phyloP scores from a whole-genome alignment of 257 asterid genomes.

The Apocynum venetum region DNA sequence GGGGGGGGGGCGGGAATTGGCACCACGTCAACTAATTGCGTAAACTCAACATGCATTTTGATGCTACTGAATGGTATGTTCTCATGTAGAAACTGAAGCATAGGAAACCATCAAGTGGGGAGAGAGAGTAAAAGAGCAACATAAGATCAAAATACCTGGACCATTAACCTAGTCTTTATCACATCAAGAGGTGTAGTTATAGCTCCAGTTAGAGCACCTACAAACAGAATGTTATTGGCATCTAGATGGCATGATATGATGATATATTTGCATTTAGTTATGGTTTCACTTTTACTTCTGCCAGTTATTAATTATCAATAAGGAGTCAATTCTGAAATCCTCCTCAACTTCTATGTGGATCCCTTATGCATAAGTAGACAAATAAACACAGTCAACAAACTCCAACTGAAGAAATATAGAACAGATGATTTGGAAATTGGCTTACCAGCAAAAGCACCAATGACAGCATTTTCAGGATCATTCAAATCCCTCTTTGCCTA shows the following conservation, averaged over 20 bases:
- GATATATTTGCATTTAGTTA: background rate
- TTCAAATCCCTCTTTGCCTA: conserved; percentile 93
- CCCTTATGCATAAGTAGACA: background rate
- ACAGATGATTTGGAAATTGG: conserved; percentile 5
- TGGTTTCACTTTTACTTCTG: background rate
- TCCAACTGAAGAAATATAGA: background rate
- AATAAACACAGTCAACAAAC: background rate
- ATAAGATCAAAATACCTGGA: conserved; percentile 58
- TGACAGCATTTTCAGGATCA: conserved; percentile 85
- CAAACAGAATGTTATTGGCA: background rate
- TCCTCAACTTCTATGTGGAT: background rate
- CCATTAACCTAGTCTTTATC: conserved; percentile 92
- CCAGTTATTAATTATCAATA: background rate
- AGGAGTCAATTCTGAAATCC: background rate
- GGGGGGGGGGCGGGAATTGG: conserved; percentile 4
- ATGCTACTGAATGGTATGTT: background rate
- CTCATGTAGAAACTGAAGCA: background rate
- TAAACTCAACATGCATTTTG: conserved; percentile 6
- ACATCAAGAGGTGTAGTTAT: conserved; percentile 96
- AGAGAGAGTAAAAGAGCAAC: background rate
- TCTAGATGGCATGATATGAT: background rate
- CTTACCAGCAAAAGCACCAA: conserved; percentile 96
- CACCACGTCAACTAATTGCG: conserved; percentile 12
- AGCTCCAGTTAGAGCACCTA: conserved; percentile 97
- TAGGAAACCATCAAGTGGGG: too few relatives aligned